phyloP scores from a whole-genome alignment of 2,329 filamentous ascomycete species.

The Ilyonectria robusta region DNA sequence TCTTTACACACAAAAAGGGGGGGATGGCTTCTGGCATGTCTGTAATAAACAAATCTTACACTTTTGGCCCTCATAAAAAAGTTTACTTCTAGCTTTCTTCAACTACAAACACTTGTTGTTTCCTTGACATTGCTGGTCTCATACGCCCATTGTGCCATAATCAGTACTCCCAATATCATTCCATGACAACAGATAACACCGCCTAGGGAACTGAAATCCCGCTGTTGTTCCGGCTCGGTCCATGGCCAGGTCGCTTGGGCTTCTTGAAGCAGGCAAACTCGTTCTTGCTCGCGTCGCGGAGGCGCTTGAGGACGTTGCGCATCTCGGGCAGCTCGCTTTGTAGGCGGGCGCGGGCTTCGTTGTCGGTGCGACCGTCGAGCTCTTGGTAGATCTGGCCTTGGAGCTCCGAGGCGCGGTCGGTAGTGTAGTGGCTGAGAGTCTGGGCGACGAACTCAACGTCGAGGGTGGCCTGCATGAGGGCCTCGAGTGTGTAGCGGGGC shows the following conservation, averaged over 20 bases:
- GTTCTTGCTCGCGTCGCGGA: slow-evolving; percentile 85
- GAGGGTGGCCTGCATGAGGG: slow-evolving; percentile 95
- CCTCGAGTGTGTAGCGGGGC: slow-evolving; percentile 79
- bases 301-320: slow-evolving; percentile 86
- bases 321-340: slow-evolving; percentile 93
- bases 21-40: not conserved
- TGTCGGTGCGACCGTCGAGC: slow-evolving; percentile 89
- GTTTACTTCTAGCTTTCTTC: slow-evolving; percentile 18
- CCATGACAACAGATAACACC: not conserved
- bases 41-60: slow-evolving; percentile 6
- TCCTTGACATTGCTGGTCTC: not conserved
- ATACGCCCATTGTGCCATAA: slow-evolving; percentile 12
- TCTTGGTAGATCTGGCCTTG: slow-evolving; percentile 95
- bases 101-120: slow-evolving; percentile 13
- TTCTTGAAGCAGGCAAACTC: slow-evolving; percentile 91
- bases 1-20: slow-evolving; percentile 19
- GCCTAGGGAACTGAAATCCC: slow-evolving; percentile 43
- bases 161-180: slow-evolving; percentile 10
- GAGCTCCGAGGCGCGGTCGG: slow-evolving; percentile 82
- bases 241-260: slow-evolving; percentile 62
- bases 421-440: slow-evolving; percentile 91
- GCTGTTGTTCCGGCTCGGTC: slow-evolving; percentile 51
- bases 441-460: slow-evolving; percentile 98
- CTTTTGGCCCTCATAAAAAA: slow-evolving; percentile 17
- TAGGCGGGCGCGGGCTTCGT: slow-evolving; percentile 82